phyloP scores from a whole-genome alignment of 768 basidiomycete genomes.

The Tulasnella sp. region DNA sequence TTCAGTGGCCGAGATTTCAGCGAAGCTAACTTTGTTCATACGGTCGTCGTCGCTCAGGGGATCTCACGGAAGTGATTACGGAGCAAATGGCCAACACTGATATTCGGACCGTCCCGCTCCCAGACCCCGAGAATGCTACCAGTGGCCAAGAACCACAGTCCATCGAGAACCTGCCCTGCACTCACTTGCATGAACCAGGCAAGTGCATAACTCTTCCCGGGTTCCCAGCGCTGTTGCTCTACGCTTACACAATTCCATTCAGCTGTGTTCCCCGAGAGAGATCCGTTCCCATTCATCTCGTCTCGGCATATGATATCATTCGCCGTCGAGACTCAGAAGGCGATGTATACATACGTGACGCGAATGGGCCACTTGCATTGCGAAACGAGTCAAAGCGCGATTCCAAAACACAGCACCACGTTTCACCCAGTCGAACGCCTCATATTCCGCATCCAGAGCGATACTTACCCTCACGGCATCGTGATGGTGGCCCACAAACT shows the following conservation, averaged over 20 bases:
- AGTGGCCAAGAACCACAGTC: not conserved
- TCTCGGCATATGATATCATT: slow-evolving; percentile 4
- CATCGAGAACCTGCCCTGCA: not conserved
- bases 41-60: not conserved
- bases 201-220: not conserved
- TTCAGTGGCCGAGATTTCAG: not conserved
- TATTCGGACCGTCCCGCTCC: not conserved
- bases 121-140: not conserved
- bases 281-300: slow-evolving; percentile 13
- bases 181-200: slow-evolving; percentile 10
- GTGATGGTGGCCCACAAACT: not conserved
- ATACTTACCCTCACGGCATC: not conserved
- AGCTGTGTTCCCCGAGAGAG: slow-evolving; percentile 6
- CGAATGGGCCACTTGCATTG: not conserved
- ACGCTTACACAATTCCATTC: not conserved
- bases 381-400: slow-evolving; percentile 7
- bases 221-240: not conserved
- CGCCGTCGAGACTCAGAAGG: not conserved
- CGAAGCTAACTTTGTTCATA: not conserved
- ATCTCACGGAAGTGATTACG: not conserved
- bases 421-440: not conserved
- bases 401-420: not conserved
- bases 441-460: not conserved
- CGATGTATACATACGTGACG: not conserved
- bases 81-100: not conserved